A percentile compares a stretch with the other conserved stretches of the same genome.
Conservation (phyloP, 2,329 filamentous ascomycete genomes). For the Aspergillus clavatus region DNA sequence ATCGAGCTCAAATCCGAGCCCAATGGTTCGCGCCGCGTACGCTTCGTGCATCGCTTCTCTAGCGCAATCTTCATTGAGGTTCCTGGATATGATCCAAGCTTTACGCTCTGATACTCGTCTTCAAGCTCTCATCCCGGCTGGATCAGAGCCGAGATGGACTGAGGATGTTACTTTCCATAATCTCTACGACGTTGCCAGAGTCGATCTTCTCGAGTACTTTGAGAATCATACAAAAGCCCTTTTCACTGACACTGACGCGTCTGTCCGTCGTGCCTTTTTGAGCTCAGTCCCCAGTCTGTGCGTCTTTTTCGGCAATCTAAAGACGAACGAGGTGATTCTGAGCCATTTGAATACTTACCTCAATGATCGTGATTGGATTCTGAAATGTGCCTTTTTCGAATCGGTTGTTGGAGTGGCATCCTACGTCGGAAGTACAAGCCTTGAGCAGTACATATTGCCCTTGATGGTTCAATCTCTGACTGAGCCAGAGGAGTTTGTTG, state of each 20-base stretch:
- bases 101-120: constrained; percentile 78
- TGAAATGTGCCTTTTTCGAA: constrained; percentile 96
- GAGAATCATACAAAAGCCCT: constrained; percentile 85
- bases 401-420: constrained; percentile 88
- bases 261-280: constrained; percentile 84
- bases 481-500: constrained; percentile 88
- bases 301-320: constrained; percentile 88
- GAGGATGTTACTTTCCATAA: constrained; percentile 69
- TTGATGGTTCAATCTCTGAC: constrained; percentile 93
- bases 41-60: constrained; percentile 87
- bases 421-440: constrained; percentile 79
- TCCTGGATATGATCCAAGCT: constrained; percentile 86
- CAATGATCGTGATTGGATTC: constrained; percentile 92
- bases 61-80: constrained; percentile 76
- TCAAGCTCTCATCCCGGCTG: constrained; percentile 69
- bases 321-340: constrained; percentile 91
- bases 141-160: constrained; percentile 64
- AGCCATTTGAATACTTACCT: constrained; percentile 96
- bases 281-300: constrained; percentile 88
- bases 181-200: constrained; percentile 80
- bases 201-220: constrained; percentile 76
- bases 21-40: constrained; percentile 82
- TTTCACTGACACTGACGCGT: constrained; percentile 78
- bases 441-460: constrained; percentile 93
- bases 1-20: constrained; percentile 52